These are phyloP conservation scores for Murraya koenigii DNA, from an alignment of 345 rosid species.

Conservation along the genomic window DNA sequence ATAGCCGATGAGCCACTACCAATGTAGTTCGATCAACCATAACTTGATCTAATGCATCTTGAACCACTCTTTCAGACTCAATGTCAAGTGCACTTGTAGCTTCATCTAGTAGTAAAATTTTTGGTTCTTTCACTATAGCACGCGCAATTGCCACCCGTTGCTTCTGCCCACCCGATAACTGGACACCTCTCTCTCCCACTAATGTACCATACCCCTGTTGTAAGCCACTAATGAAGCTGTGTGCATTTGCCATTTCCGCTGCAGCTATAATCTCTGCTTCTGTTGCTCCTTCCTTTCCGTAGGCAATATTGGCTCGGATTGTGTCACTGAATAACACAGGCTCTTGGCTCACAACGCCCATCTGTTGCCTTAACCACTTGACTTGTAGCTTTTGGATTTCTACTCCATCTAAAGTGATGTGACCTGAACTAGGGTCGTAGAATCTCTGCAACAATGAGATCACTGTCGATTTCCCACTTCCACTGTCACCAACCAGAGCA, in stretches of 20 bases:
- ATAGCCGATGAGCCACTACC: conserved; percentile 33
- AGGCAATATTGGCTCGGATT: conserved; percentile 35
- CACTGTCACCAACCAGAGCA: conserved; percentile 49
- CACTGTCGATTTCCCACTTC: conserved; percentile 39
- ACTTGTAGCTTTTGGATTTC: conserved; percentile 26
- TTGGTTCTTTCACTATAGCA: conserved; percentile 36
- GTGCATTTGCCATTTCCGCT: conserved; percentile 34
- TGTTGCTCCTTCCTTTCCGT: conserved; percentile 32
- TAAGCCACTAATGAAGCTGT: conserved; percentile 35
- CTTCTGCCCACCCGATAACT: conserved; percentile 36
- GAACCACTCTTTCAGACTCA: conserved; percentile 33
- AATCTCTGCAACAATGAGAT: conserved; percentile 38
- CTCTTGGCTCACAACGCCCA: conserved; percentile 39
- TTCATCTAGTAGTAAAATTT: conserved; percentile 27
- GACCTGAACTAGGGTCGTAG: conserved; percentile 40
- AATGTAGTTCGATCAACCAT: conserved; percentile 33
- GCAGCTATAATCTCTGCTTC: conserved; percentile 39
- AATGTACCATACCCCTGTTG: conserved; percentile 34
- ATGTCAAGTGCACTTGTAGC: conserved; percentile 38
- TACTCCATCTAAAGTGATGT: conserved; percentile 36
- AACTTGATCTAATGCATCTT: conserved; percentile 26
- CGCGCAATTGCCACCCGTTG: conserved; percentile 35
- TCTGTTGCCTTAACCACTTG: conserved; percentile 39
- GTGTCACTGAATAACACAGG: conserved; percentile 32
- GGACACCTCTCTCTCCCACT: conserved; percentile 43